Base-by-base conservation (phyloP, 176 grass and related monocot species). In the Phragmites australis region DNA sequence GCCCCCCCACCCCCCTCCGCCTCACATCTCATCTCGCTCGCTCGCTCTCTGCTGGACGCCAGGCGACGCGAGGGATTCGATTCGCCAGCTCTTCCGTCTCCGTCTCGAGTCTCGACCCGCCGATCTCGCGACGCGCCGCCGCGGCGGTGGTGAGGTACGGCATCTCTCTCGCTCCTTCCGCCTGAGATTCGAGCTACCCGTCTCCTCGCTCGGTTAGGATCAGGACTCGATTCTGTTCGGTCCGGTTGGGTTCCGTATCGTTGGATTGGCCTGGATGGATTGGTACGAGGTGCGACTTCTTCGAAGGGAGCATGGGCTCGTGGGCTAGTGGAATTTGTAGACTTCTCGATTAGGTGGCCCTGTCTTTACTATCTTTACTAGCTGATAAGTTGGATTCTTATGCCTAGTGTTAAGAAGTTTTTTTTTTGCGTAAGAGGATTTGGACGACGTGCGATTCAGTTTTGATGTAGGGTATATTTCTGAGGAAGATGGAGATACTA, bases 11-110 rank as follows among this genome's bases (percentile, higher is more conserved):
- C 5, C 27, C 27, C 17, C 58, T n/a, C 9, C 68, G 2, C 63
- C 48, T 44, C 77, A 22, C 23, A 62, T 53, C 56, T 21, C 67
- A 46, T 29, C 37, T 15, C 1, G 21, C 43, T 16, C 25, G 15
- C 52, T 64, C 69, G 37, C 81, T 84, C 70, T 44, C 74, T 65
- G 39, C 7, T 16, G 58, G 70, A 31, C 1, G 51, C 21, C 47
- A 47, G 37, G 67, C 64, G 19, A 54, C 21, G 72, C 51, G 61
- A 27, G 59, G 47, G 40, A 77, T 86, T 75, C 40, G 60, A 45
- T 40, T 49, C 60, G 29, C 61, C 71, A 0, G 81, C 18, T 45
- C n/a, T 52, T 46, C 22, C 31, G 39, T 40, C 30, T 49, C 55
- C 18, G 52, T 23, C 8, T 62, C 52, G 13, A 4, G 52, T 23